Base-by-base conservation (phyloP, 176 grass and related monocot genomes). In the Carex cristatella region DNA sequence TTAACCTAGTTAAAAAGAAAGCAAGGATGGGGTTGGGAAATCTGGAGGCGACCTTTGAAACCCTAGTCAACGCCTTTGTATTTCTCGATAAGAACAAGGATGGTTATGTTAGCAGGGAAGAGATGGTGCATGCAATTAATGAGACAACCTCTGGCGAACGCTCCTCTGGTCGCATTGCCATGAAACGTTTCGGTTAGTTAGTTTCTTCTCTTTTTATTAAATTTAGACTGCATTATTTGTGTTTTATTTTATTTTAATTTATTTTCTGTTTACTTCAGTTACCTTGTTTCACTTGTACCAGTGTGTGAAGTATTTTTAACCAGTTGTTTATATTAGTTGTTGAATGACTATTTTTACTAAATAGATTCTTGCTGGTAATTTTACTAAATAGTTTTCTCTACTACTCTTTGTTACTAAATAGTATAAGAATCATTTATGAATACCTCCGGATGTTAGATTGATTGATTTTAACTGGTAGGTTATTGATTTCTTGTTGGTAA, bases 71-170 rank as follows among this genome's bases (percentile, higher is more conserved):
- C 84, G 87, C 96, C 12, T 98, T 98, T 88, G 93, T 98, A 35
- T 98, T 98, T 84, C 89, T 98, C 90, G 96, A 98, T 79, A 87
- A 95, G 87, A 95, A 98, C 49, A 94, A 95, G 63, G 96, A 98
- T 56, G 96, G 96, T 12, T 98, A 98, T 83, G 96, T 98, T 42
- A 98, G 95, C 49, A 98, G 87, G 91, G 91, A 91, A 35, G 96
- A 98, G 87, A 94, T 98, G 96, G 81, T 95, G 5, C 88, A 95
- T 85, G 91, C 96, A 78, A 92, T 98, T 87, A 98, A 98, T 64
- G 96, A 98, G 87, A 98, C 93, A 10, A 89, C 86, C 18, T 79
- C 90, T 44, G 96, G 96, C 10, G 96, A 95, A 77, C 96, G 96
- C 76, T 98, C 96, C 30, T 93, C 96, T 59, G 96, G 93, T 14